phyloP scores from a whole-genome alignment of 2,329 filamentous ascomycete species.

The Colletotrichum sansevieriae region DNA sequence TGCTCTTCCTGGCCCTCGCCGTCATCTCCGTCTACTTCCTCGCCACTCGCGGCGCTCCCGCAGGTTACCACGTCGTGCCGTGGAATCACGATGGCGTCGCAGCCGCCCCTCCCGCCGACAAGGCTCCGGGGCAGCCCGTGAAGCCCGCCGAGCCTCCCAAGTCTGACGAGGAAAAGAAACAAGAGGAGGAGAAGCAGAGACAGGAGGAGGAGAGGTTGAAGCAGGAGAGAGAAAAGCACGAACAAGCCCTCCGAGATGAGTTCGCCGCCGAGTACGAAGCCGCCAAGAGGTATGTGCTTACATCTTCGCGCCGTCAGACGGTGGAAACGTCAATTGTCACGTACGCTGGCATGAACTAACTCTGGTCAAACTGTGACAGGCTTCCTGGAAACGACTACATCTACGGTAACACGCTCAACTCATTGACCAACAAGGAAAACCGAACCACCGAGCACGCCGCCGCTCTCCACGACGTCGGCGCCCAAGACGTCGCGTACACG shows the following conservation, averaged over 20 bases:
- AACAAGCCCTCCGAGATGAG: slow-evolving; percentile 49
- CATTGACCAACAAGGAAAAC: slow-evolving; percentile 57
- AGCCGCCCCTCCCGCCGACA: not conserved
- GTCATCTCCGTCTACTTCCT: slow-evolving; percentile 59
- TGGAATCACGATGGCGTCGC: slow-evolving; percentile 43
- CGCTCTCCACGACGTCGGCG: slow-evolving; percentile 37
- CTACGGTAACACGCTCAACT: slow-evolving; percentile 68
- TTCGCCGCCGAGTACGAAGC: slow-evolving; percentile 52
- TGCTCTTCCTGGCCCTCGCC: slow-evolving; percentile 57
- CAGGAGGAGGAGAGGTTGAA: slow-evolving; percentile 28
- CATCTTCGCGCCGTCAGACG: slow-evolving; percentile 6
- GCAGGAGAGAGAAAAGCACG: slow-evolving; percentile 45
- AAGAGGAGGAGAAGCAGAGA: slow-evolving; percentile 36
- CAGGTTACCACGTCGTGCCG: slow-evolving; percentile 53
- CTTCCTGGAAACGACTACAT: slow-evolving; percentile 63
- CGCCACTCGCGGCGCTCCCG: slow-evolving; percentile 53
- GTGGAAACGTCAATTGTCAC: slow-evolving; percentile 38
- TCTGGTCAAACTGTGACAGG: slow-evolving; percentile 46
- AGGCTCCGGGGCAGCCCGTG: slow-evolving; percentile 15
- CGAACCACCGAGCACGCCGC: slow-evolving; percentile 49
- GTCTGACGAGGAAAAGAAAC: slow-evolving; percentile 37
- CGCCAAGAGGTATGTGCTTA: slow-evolving; percentile 55
- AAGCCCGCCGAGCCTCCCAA: slow-evolving; percentile 33
- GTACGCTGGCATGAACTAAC: slow-evolving; percentile 22
- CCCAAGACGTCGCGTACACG: slow-evolving; percentile 49